phyloP scores from a whole-genome alignment of 768 basidiomycete species.

The Tricholoma sp. region DNA sequence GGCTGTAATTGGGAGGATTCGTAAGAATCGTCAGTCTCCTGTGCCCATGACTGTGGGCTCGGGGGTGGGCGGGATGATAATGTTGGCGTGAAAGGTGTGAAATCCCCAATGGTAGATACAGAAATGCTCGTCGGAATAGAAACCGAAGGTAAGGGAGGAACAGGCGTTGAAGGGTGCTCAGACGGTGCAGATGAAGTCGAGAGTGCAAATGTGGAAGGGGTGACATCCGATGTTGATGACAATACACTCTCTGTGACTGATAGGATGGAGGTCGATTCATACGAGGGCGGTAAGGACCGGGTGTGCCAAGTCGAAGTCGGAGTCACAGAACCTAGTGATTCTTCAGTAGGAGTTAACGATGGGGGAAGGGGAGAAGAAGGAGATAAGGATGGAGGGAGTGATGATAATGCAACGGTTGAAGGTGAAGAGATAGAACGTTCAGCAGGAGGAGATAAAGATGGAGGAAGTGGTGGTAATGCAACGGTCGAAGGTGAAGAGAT shows the following conservation, averaged over 20 bases:
- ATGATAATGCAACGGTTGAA: constrained; percentile 9
- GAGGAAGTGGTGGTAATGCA: constrained; percentile 10
- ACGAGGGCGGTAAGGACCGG: constrained; percentile 9
- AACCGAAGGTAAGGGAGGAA: constrained; percentile 13
- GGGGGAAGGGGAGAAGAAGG: constrained; percentile 5
- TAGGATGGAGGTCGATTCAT: constrained; percentile 9
- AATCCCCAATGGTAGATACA: constrained; percentile 33
- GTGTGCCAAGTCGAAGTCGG: constrained; percentile 28
- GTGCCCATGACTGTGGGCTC: constrained; percentile 47
- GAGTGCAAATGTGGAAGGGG: constrained; percentile 15
- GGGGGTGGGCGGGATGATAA: constrained; percentile 31
- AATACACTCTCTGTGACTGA: constrained; percentile 8
- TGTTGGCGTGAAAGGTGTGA: constrained; percentile 38
- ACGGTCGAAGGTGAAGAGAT: constrained; percentile 10
- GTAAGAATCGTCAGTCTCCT: constrained; percentile 63
- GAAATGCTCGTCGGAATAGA: constrained; percentile 19
- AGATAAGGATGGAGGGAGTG: constrained; percentile 10
- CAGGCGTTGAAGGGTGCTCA: constrained; percentile 16
- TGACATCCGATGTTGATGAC: constrained; percentile 14
- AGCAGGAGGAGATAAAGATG: constrained; percentile 8
- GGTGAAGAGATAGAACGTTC: constrained; percentile 9
- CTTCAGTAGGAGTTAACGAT: constrained; percentile 15
- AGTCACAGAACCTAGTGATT: constrained; percentile 24
- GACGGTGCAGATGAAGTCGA: constrained; percentile 19
- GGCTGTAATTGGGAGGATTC: constrained; percentile 73